These are phyloP conservation scores for Phytopythium vexans DNA, from an alignment of 352 stramenopile species.

Conservation along the genomic window DNA sequence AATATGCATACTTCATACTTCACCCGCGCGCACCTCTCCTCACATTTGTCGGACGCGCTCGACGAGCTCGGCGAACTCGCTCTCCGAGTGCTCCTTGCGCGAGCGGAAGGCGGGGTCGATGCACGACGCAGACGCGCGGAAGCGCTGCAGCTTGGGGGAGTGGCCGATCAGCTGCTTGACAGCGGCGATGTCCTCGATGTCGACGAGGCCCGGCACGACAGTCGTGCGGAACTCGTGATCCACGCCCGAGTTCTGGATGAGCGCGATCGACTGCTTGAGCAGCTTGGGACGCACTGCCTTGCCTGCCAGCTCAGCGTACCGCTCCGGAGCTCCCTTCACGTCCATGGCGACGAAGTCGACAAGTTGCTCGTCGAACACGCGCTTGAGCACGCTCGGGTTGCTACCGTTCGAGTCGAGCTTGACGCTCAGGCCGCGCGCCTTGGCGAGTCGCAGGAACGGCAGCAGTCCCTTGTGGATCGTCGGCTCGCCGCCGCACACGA, in stretches of 20 bases:
- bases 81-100: constrained; percentile 20
- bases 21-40: not conserved
- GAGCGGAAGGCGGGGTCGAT: constrained; percentile 21
- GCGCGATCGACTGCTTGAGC: constrained; percentile 20
- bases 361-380: constrained; percentile 22
- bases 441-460: constrained; percentile 21
- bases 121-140: constrained; percentile 20
- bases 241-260: constrained; percentile 25
- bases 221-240: constrained; percentile 28
- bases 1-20: too few species aligned
- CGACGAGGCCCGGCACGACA: constrained; percentile 21
- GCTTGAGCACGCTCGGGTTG: constrained; percentile 25
- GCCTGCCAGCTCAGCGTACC: constrained; percentile 21
- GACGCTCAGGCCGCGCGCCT: constrained; percentile 18
- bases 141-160: constrained; percentile 18
- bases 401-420: constrained; percentile 32
- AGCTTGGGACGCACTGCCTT: constrained; percentile 23
- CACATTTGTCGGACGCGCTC: constrained; percentile 16
- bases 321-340: constrained; percentile 20
- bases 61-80: constrained; percentile 18
- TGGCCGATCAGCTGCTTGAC: constrained; percentile 20
- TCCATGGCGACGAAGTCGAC: constrained; percentile 28
- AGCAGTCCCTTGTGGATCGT: constrained; percentile 25
- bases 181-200: constrained; percentile 24
- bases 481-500: constrained; percentile 24